Conservation (phyloP, 345 rosid species). For the Citrus glauca region DNA sequence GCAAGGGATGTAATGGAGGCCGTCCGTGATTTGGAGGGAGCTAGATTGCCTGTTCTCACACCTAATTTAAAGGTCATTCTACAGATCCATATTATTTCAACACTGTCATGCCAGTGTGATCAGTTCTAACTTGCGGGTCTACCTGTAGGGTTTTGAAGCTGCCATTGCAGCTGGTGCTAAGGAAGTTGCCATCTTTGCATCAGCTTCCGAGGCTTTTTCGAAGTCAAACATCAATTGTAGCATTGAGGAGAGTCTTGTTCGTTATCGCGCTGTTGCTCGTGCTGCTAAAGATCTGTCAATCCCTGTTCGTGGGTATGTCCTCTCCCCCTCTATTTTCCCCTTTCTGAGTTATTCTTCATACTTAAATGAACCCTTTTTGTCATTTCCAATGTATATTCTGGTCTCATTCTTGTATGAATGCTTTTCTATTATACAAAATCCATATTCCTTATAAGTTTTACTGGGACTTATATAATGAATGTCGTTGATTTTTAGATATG, state of each 20-base stretch:
- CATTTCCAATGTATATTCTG: background rate
- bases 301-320: slow-evolving; percentile 68
- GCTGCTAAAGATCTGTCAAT: slow-evolving; percentile 56
- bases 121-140: slow-evolving; percentile 7
- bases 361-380: background rate
- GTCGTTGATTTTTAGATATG: slow-evolving; percentile 52
- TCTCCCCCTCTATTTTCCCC: background rate
- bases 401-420: background rate
- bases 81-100: background rate
- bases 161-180: slow-evolving; percentile 77
- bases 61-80: slow-evolving; percentile 64
- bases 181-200: slow-evolving; percentile 76
- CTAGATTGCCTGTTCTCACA: slow-evolving; percentile 58
- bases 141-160: slow-evolving; percentile 64
- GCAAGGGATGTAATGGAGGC: slow-evolving; percentile 73
- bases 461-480: slow-evolving; percentile 2
- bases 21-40: slow-evolving; percentile 37
- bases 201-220: slow-evolving; percentile 79
- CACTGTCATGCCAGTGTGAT: background rate
- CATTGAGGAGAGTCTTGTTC: slow-evolving; percentile 69
- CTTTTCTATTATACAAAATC: background rate
- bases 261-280: slow-evolving; percentile 50
- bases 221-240: slow-evolving; percentile 76
- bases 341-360: background rate
- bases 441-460: background rate